Evolutionary conservation across 306 rosid genomes (phyloP).

Genomic region (Lathyrus oleraceus): DNA sequence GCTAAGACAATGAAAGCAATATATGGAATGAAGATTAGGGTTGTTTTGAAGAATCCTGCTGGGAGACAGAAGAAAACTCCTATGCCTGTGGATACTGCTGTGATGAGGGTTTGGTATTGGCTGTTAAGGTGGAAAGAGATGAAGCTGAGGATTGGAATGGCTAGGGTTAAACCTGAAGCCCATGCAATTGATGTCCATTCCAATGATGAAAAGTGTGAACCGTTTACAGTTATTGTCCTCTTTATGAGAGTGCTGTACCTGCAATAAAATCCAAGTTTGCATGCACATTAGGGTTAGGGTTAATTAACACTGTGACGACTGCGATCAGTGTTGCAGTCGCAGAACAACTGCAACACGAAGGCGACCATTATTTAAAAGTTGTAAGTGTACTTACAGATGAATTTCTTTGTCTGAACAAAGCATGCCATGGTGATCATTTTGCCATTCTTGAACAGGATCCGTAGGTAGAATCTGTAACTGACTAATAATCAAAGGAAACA

Average conservation of each 20-base stretch:
- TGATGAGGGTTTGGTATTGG: constrained; percentile 43
- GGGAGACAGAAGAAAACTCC: constrained; percentile 82
- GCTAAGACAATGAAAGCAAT: constrained; percentile 55
- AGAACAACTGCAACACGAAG: too few species aligned
- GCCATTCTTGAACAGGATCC: constrained; percentile 39
- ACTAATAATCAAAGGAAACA: constrained; percentile 76
- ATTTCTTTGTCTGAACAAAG: constrained; percentile 51
- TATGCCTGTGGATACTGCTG: constrained; percentile 47
- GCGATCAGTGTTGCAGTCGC: too few species aligned
- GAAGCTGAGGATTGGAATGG: constrained; percentile 56
- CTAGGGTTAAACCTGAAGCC: constrained; percentile 61
- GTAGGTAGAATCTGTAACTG: constrained; percentile 48
- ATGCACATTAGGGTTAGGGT: not conserved
- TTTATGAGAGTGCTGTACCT: constrained; percentile 62
- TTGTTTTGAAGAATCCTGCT: constrained; percentile 57
- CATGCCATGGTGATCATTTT: constrained; percentile 28
- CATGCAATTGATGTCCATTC: constrained; percentile 83
- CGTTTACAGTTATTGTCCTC: constrained; percentile 38
- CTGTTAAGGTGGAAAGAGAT: constrained; percentile 60
- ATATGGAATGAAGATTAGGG: constrained; percentile 64
- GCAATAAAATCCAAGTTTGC: constrained; percentile 31
- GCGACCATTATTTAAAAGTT: too few species aligned
- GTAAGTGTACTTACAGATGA: constrained; percentile 51
- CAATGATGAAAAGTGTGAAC: constrained; percentile 47
- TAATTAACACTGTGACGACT: too few species aligned